phyloP scores from a whole-genome alignment of 2,329 filamentous ascomycete species.

The Ascochyta pisi region DNA sequence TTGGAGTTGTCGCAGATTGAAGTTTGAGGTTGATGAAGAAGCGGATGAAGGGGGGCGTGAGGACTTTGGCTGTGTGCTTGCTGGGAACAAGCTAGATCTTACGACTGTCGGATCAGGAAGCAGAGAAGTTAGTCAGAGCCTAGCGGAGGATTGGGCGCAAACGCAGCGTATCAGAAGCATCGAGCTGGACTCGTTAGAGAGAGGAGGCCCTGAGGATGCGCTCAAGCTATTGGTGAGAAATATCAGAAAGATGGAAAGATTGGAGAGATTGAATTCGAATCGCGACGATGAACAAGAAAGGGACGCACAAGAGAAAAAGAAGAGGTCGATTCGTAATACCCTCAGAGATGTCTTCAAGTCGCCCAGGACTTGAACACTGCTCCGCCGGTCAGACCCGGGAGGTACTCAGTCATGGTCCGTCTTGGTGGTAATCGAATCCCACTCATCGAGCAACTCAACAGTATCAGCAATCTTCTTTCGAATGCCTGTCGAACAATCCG shows the following conservation, averaged over 20 bases:
- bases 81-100: conserved; percentile 37
- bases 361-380: background rate
- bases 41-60: conserved; percentile 6
- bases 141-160: conserved; percentile 33
- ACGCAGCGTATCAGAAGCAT: conserved; percentile 30
- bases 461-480: conserved; percentile 28
- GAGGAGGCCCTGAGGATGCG: conserved; percentile 18
- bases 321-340: background rate
- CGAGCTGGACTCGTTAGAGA: conserved; percentile 25
- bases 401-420: conserved; percentile 25
- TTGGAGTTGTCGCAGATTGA: conserved; percentile 16
- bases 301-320: background rate
- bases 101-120: conserved; percentile 4
- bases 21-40: background rate
- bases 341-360: background rate
- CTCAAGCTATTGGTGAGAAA: conserved; percentile 26
- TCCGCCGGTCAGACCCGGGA: no score
- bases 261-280: background rate
- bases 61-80: conserved; percentile 38
- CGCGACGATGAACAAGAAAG: background rate
- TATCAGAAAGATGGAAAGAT: conserved; percentile 19
- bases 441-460: conserved; percentile 39
- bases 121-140: conserved; percentile 23
- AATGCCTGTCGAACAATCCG: conserved; percentile 19
- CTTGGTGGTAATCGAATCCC: conserved; percentile 38